Evolutionary conservation across 2,329 filamentous ascomycete genomes (phyloP).

Genomic region (Berkeleyomyces rouxiae): DNA sequence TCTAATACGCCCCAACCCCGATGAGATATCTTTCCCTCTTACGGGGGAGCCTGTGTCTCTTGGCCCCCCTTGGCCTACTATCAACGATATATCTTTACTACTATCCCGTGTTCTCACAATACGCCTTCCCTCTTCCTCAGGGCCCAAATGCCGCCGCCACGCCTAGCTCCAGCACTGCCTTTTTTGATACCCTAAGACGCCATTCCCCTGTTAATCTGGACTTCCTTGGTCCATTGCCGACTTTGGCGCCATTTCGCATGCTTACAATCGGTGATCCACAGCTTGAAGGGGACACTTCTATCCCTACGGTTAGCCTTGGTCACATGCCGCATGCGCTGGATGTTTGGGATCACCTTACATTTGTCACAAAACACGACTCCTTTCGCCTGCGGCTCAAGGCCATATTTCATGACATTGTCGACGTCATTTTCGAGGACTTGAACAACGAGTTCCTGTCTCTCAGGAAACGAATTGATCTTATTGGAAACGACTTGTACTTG

Average conservation of each 20-base stretch:
- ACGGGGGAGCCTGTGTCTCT: conserved; percentile 29
- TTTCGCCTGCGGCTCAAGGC: conserved; percentile 36
- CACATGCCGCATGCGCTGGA: conserved; percentile 36
- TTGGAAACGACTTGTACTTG: conserved; percentile 89
- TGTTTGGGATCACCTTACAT: conserved; percentile 31
- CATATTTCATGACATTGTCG: conserved; percentile 40
- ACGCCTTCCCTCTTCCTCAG: conserved; percentile 53
- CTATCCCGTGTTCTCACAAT: conserved; percentile 66
- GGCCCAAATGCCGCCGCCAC: conserved; percentile 8
- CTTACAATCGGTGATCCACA: conserved; percentile 84
- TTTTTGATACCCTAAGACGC: conserved; percentile 11
- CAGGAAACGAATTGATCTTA: conserved; percentile 70
- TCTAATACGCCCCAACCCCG: conserved; percentile 15
- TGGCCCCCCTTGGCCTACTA: conserved; percentile 46
- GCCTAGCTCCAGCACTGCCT: conserved; percentile 10
- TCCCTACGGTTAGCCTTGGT: conserved; percentile 41
- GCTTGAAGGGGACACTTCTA: conserved; percentile 77
- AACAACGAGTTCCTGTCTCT: conserved; percentile 47
- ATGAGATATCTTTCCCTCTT: conserved; percentile 35
- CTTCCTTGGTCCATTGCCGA: background rate
- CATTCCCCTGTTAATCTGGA: conserved; percentile 8
- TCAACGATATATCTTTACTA: conserved; percentile 69
- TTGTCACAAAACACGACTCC: conserved; percentile 28
- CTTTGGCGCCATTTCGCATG: conserved; percentile 60
- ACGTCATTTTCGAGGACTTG: conserved; percentile 50